These are phyloP conservation scores for Beta macrorhiza DNA, from an alignment of 179 eudicot genomes.

Conservation along the genomic window DNA sequence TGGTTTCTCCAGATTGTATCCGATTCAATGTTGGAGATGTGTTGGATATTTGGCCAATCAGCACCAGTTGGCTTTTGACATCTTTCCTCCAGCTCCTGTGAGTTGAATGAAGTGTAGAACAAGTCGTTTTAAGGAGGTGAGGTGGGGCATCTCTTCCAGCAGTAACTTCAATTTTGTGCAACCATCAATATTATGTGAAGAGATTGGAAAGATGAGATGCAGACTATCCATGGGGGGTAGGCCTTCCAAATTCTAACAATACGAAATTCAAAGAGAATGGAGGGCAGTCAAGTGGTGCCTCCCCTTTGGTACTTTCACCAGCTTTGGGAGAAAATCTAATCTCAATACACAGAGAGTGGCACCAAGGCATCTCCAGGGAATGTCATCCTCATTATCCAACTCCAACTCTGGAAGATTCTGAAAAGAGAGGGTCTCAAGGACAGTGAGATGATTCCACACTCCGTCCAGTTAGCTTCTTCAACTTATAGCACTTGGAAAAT, in stretches of 20 bases:
- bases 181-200: too few species aligned
- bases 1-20: too few species aligned
- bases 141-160: too few species aligned
- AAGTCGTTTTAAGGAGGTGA: too few species aligned
- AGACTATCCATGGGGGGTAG: too few species aligned
- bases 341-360: background rate
- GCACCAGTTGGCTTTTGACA: too few species aligned
- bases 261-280: background rate
- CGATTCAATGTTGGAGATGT: too few species aligned
- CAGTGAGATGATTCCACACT: constrained; percentile 7
- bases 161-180: too few species aligned
- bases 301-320: background rate
- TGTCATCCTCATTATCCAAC: background rate
- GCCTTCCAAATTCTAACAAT: background rate
- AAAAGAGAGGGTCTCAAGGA: background rate
- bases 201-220: too few species aligned
- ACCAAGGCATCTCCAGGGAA: background rate
- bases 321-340: background rate
- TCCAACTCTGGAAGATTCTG: background rate
- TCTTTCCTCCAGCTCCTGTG: too few species aligned
- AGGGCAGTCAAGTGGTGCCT: background rate
- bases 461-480: background rate
- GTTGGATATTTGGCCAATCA: too few species aligned
- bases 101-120: too few species aligned
- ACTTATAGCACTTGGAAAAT: background rate